Evolutionary conservation across 2,329 filamentous ascomycete genomes (phyloP), one percentile per base, ranked within the genome.

Genomic region (Macrophomina phaseolina): DNA sequence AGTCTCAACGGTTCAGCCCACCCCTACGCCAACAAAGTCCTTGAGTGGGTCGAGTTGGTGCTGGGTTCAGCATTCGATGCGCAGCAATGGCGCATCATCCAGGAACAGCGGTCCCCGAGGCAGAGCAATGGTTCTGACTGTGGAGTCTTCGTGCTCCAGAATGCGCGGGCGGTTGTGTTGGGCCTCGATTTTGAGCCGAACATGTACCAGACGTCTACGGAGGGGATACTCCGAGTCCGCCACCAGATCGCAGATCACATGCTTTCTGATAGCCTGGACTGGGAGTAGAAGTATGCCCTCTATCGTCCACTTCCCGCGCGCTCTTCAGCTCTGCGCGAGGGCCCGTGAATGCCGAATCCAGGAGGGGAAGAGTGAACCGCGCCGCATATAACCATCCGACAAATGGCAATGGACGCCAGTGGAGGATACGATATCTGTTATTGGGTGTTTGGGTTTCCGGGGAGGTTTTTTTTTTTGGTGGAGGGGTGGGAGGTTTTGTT

Each of bases 71-170:
- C 78, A 5, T 93, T 85, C 72, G 73, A 82, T 2, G 79, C 80
- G 14, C 78, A 79, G 1, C 88, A 91, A 48, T 94, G 91, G 91
- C 81, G 76, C 30, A 79, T 82, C 1, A 78, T 85, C 7, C 74
- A 78, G n/a, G 81, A 84, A 52, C 76, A 78, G 16, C 86, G 85
- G 42, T 84, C 86, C 0, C 72, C 69, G 4, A 58, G 64, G 2
- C 91, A 94, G 75, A 82, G 79, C 32, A 94, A 94, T 73, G 84
- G 85, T 1, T 87, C 85, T 73, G 91, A 94, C 74, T 94, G 91
- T 71, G 91, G 91, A n/a, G 86, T 93, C 3, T 92, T 92, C 74
- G 87, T 89, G 14, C 87, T 92, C 70, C 86, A 91, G 18, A 94
- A 94, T 73, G 89, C 86, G 16, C 84, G 92, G 56, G 91, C 88